Base-by-base conservation (phyloP, 2,329 filamentous ascomycete genomes). In the Pseudogymnoascus sp. region DNA sequence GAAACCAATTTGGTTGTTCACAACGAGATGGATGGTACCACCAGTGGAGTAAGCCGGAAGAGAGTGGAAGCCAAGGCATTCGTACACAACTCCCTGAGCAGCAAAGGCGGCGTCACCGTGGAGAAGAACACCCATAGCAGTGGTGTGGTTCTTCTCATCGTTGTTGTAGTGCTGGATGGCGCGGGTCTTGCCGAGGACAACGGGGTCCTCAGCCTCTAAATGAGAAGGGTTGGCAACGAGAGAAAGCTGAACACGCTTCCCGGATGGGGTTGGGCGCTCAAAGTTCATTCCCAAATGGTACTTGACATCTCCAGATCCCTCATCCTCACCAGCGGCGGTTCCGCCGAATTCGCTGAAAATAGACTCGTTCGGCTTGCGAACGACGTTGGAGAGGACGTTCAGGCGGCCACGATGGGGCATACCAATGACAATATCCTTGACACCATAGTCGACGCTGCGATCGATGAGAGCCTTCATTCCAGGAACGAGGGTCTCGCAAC, bases 221-320 rank as follows among this genome's bases (percentile, higher is more conserved):
- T 99, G 95, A 64, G 95, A 99, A 40, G 95, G 95, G 78, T 99
- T 99, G 79, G 95, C 95, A 65, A 99, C 95, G 61, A 99, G 86
- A 66, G 95, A 99, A 63, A 99, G 87, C 81, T 99, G 95, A n/a
- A 99, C 95, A 68, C 95, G 95, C 85, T 97, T 97, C 72, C 95
- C 95, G 47, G 93, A 97, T 65, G 95, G 95, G 9, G 95, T 99
- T 63, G 95, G 95, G 67, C 95, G 91, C 82, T 99, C 95, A 71
- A 99, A 99, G 83, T 99, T 99, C 95, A 99, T 99, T 75, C 95
- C 95, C 73, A 99, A 82, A 81, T 99, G 95, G 81, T 99, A 99
- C 80, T 99, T 99, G 78, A 99, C 95, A 76, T 99, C 95, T 72
- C 95, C 95, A 64, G 95, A 97, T 65, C 95, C 95, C 79, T 99